Base-by-base conservation (phyloP, 371 early-diverging fungal species). In the Mortierella polycephala region DNA sequence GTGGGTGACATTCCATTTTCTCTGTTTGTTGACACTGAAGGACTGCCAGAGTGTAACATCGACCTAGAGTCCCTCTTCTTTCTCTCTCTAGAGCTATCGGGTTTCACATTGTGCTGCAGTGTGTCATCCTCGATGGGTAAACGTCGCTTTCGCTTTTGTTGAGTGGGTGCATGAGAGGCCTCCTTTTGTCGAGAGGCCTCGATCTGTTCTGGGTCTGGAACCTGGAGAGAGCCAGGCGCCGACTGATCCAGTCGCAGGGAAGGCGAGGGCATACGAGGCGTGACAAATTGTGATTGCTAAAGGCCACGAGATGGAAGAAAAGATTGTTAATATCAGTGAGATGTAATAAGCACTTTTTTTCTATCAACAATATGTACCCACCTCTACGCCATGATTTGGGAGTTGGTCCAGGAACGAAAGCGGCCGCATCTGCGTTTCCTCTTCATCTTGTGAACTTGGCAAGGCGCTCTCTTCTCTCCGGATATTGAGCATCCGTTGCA, bases 201-300 rank as follows among this genome's bases (percentile, higher is more conserved):
- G 4, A 21, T 52, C 7, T 61, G 45, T 7, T 23, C 50, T 0
- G 37, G 23, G 3, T 44, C 44, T 10, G 47, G 12, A 12, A 50
- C 5, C 16, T 56, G 64, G 23, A 41, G 37, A 11, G 64, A 61
- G 39, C 20, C 58, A 42, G 56, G 16, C 13, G 60, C 23, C 8
- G 56, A 51, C 16, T 50, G 57, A 12, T 14, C 14, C 44, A 18
- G 14, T 5, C 21, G 39, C 21, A 72, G 60, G 1, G 67, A 57
- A 6, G 57, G 72, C 5, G 72, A 65, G 45, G 72, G 72, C 72
- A 72, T 72, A 16, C 62, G 67, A 44, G 72, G 72, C 8, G 66
- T 72, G 37, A 21, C 21, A 51, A 60, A 72, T 23, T 30, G 30
- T 30, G 30, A 4, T 42, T 44, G 7, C 56, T 56, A 11, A 21